These are phyloP conservation scores for Tympanopsis confertula DNA, from an alignment of 2,329 filamentous ascomycete species.

Conservation along the genomic window DNA sequence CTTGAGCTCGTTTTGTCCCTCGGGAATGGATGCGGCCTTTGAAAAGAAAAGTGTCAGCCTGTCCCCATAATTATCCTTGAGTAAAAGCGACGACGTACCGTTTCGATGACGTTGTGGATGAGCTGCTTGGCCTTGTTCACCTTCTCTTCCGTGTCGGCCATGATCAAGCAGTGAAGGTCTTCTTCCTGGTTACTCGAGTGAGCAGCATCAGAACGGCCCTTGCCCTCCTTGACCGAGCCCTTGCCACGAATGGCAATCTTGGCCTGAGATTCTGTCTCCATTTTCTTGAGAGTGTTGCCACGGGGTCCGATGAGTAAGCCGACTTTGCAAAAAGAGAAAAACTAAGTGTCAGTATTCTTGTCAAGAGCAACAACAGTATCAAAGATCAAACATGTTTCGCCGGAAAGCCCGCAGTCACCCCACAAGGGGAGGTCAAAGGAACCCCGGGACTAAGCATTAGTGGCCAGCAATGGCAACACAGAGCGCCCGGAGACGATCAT, in stretches of 20 bases:
- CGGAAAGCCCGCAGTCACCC: no score
- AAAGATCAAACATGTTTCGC: no score
- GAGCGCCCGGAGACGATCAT: no score
- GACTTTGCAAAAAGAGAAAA: slow-evolving; percentile 58
- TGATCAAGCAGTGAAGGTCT: slow-evolving; percentile 70
- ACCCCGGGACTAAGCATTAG: no score
- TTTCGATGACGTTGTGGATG: slow-evolving; percentile 70
- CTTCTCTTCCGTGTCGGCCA: slow-evolving; percentile 70
- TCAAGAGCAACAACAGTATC: no score
- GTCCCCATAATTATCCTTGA: no score
- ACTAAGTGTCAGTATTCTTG: slow-evolving; percentile 55
- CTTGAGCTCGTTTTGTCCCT: slow-evolving; percentile 71
- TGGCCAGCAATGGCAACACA: no score
- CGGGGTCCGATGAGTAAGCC: slow-evolving; percentile 74
- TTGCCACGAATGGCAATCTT: slow-evolving; percentile 75
- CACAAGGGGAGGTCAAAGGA: background rate
- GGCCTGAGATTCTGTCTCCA: slow-evolving; percentile 65
- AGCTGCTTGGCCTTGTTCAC: slow-evolving; percentile 68
- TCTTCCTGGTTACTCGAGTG: slow-evolving; percentile 73
- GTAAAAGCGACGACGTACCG: no score
- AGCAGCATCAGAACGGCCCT: slow-evolving; percentile 66
- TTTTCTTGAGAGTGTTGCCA: slow-evolving; percentile 72
- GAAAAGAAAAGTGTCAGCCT: slow-evolving; percentile 14
- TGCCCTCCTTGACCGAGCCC: slow-evolving; percentile 75
- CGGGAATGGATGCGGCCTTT: slow-evolving; percentile 64